Base-by-base conservation (phyloP, 768 basidiomycete genomes). In the Lyophyllum shimeji region DNA sequence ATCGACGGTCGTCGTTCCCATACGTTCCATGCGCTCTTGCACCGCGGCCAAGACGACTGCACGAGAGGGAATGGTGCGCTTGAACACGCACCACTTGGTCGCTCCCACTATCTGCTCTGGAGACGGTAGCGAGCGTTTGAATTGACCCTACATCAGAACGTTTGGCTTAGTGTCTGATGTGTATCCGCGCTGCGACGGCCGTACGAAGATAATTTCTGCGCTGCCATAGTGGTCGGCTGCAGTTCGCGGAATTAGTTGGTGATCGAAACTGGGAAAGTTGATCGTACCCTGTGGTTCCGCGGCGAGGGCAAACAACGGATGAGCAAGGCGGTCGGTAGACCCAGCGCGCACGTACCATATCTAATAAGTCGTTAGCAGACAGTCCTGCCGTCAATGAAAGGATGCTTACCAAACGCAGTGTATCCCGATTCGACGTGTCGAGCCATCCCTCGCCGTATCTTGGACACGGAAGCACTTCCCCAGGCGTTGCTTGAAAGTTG, bases 11-110 rank as follows among this genome's bases (percentile, higher is more conserved):
- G 65, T 69, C 0, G 78, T 76, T 49, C 78, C 79, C 84, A 88
- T 90, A 34, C 88, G 84, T 23, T 78, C 76, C 71, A 88, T 78
- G 48, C 90, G 83, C 62, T 93, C 89, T 57, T 79, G 76, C 13
- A 93, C 78, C 9, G 82, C 86, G 8, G 78, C 78, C 61, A 84
- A 76, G 47, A 91, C 88, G 50, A 78, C 69, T 27, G 75, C 68
- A 7, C 81, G 82, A 2, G 87, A 79, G 1, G 82, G 74, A 13
- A 69, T 69, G 15, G 76, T 73, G 25, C 73, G 71, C 55, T 80
- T 76, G 74, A 93, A 93, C 13, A 90, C 82, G 67, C 90, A 93
- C 90, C 89, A 94, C 66, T 94, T 94, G 2, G 93, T 94, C 1
- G 87, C 89, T 42, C 89, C 87, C 23, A 93, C 58, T 9, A 89